A percentile compares a stretch with the other conserved stretches of the same genome.
These are phyloP conservation scores for Pichia sp. DNA, from an alignment of 1,139 yeast species.

Conservation along the genomic window DNA sequence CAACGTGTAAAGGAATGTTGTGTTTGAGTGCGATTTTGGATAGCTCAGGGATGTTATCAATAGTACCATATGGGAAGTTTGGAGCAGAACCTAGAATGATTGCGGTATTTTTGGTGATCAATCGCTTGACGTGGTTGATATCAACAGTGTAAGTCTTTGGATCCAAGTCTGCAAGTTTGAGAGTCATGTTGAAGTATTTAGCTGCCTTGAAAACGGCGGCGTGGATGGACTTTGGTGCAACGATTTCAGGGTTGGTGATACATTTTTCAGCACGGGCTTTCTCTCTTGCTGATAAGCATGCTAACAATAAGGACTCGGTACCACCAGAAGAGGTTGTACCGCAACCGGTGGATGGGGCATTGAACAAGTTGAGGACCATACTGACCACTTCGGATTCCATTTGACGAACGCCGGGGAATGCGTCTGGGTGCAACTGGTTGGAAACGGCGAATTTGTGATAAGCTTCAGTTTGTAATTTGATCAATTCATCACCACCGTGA, in stretches of 20 bases:
- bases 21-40: constrained; percentile 63
- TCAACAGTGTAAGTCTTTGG: constrained; percentile 56
- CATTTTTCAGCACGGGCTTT: constrained; percentile 56
- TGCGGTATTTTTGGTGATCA: constrained; percentile 77
- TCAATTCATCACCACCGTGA: constrained; percentile 83
- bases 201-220: constrained; percentile 97
- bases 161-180: constrained; percentile 77
- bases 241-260: constrained; percentile 74
- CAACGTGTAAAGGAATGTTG: constrained; percentile 85
- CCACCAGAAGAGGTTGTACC: constrained; percentile 99
- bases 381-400: constrained; percentile 96
- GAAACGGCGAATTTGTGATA: constrained; percentile 79
- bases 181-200: constrained; percentile 81
- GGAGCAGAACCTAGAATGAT: constrained; percentile 93
- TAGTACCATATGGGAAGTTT: constrained; percentile 94
- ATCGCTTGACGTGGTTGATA: constrained; percentile 54
- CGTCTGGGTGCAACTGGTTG: constrained; percentile 95
- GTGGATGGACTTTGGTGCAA: constrained; percentile 88
- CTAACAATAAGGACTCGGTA: constrained; percentile 82
- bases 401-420: constrained; percentile 93
- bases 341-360: constrained; percentile 69
- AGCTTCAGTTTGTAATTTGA: constrained; percentile 72
- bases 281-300: constrained; percentile 85
- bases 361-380: constrained; percentile 79
- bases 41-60: constrained; percentile 80